phyloP scores from a whole-genome alignment of 192 early-diverging fungal genomes.

The Gryganskiella cystojenkinii region DNA sequence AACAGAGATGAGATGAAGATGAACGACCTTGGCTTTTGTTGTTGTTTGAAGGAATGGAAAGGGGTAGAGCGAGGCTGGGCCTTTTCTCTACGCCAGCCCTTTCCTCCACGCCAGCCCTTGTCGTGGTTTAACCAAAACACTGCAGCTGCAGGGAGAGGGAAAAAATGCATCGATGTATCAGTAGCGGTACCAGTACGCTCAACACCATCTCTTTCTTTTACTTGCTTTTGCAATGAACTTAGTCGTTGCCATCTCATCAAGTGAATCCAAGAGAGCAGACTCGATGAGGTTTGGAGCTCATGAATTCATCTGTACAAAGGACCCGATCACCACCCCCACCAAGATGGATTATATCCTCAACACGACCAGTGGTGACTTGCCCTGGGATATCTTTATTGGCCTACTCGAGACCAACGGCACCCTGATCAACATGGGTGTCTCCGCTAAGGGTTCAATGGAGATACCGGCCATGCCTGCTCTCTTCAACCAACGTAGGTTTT shows the following conservation, averaged over 20 bases:
- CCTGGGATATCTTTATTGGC: slow-evolving; percentile 52
- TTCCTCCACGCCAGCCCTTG: too few relatives aligned
- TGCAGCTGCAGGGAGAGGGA: too few relatives aligned
- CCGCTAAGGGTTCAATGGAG: slow-evolving; percentile 52
- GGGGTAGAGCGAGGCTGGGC: too few relatives aligned
- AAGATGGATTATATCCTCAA: slow-evolving; percentile 62
- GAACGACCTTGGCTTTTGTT: too few relatives aligned
- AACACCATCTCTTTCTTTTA: too few relatives aligned
- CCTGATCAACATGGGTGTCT: slow-evolving; percentile 58
- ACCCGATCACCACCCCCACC: slow-evolving; percentile 31
- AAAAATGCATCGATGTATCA: too few relatives aligned
- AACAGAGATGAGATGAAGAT: neutral
- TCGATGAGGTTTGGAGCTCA: slow-evolving; percentile 65
- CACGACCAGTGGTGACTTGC: slow-evolving; percentile 48
- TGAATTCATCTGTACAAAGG: slow-evolving; percentile 56
- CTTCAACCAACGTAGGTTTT: slow-evolving; percentile 36
- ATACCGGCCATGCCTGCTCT: slow-evolving; percentile 28
- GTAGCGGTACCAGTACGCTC: too few relatives aligned
- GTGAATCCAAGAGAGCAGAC: slow-evolving; percentile 63
- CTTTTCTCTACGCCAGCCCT: too few relatives aligned
- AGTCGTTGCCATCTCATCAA: slow-evolving; percentile 44
- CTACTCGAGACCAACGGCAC: slow-evolving; percentile 58
- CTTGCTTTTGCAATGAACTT: neutral
- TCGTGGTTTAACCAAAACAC: too few relatives aligned
- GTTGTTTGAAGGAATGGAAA: too few relatives aligned